Evolutionary conservation across 129 eudicot species (phyloP).

Genomic region (Centella asiatica): DNA sequence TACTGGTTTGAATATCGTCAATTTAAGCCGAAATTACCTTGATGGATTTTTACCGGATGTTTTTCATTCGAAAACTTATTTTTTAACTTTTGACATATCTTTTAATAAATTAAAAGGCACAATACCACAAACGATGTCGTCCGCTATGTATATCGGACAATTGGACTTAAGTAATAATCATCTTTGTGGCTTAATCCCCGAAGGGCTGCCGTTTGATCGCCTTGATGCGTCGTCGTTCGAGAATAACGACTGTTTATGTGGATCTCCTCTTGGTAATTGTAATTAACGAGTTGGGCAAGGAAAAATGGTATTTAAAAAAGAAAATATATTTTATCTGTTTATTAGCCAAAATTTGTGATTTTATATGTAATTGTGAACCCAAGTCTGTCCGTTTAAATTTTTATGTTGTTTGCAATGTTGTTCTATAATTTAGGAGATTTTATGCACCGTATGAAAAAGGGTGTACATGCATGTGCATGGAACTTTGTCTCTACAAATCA

Average conservation of each 20-base stretch:
- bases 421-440: no score
- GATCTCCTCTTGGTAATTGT: slow-evolving; percentile 52
- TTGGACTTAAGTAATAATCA: slow-evolving; percentile 79
- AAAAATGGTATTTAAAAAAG: not conserved
- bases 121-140: slow-evolving; percentile 50
- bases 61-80: slow-evolving; percentile 55
- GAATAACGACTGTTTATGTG: slow-evolving; percentile 73
- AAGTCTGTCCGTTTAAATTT: no score
- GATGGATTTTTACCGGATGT: slow-evolving; percentile 70
- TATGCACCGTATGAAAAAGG: no score
- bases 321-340: not conserved
- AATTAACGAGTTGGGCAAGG: slow-evolving; percentile 5
- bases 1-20: slow-evolving; percentile 56
- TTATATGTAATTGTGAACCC: not conserved
- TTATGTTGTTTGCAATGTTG: no score
- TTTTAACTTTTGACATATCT: slow-evolving; percentile 55
- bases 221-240: slow-evolving; percentile 67
- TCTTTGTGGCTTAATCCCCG: slow-evolving; percentile 66
- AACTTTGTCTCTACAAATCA: no score
- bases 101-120: slow-evolving; percentile 52
- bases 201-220: slow-evolving; percentile 60
- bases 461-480: no score
- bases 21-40: slow-evolving; percentile 55
- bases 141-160: slow-evolving; percentile 62
- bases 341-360: not conserved